These are phyloP conservation scores for Hypoxylon sp. DNA, from an alignment of 2,329 filamentous ascomycete species.

Conservation along the genomic window DNA sequence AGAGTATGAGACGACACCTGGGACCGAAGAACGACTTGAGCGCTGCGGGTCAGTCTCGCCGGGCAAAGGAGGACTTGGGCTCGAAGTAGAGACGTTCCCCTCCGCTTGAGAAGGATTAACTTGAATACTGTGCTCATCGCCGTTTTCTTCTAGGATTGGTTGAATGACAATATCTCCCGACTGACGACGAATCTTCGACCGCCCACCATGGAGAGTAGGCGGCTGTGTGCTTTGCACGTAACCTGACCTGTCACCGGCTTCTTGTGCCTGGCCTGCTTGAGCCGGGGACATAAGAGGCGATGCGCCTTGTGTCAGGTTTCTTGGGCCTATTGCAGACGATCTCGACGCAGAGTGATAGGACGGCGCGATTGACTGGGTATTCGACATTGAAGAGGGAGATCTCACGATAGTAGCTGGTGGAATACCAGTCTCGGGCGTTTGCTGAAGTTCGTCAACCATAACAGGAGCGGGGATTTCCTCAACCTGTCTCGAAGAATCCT, in stretches of 20 bases:
- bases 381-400: constrained; percentile 49
- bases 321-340: constrained; percentile 22
- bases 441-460: constrained; percentile 72
- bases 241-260: constrained; percentile 15
- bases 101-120: constrained; percentile 44
- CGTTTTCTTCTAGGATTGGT: constrained; percentile 61
- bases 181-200: constrained; percentile 45
- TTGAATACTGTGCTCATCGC: constrained; percentile 36
- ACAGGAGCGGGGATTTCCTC: constrained; percentile 71
- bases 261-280: constrained; percentile 13
- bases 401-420: constrained; percentile 55
- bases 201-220: constrained; percentile 38
- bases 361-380: constrained; percentile 34
- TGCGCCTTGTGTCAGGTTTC: constrained; percentile 14
- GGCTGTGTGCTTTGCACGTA: constrained; percentile 5
- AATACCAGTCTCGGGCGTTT: constrained; percentile 68
- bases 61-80: constrained; percentile 39
- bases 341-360: constrained; percentile 43
- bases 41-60: constrained; percentile 23
- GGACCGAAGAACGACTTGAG: constrained; percentile 50
- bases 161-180: constrained; percentile 51
- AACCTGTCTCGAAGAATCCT: constrained; percentile 47
- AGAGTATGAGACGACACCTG: constrained; percentile 64
- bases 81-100: constrained; percentile 25
- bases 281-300: neutral